Evolutionary conservation across 2,329 filamentous ascomycete species (phyloP).

Genomic region (Aureobasidium uvarum): DNA sequence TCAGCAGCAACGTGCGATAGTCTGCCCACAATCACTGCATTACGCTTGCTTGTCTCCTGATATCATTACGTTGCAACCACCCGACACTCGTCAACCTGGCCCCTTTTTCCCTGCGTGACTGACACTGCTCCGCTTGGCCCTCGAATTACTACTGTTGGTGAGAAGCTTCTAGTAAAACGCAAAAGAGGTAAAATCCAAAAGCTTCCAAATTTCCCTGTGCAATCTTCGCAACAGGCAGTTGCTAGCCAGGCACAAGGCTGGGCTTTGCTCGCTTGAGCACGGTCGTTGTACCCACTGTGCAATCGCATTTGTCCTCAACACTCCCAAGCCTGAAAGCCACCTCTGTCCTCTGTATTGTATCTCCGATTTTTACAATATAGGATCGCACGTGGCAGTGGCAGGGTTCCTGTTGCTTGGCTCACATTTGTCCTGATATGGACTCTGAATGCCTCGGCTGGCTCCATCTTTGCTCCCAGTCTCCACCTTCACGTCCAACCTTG

Average conservation of each 20-base stretch:
- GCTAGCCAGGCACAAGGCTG: constrained; percentile 22
- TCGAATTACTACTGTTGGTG: constrained; percentile 15
- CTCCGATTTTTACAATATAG: constrained; percentile 5
- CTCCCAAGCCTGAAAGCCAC: constrained; percentile 12
- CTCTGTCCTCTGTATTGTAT: constrained; percentile 1
- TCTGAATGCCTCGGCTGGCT: constrained; percentile 5
- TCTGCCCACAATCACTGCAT: constrained; percentile 7
- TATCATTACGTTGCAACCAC: constrained; percentile 1
- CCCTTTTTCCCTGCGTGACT: neutral
- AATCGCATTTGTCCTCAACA: constrained; percentile 7
- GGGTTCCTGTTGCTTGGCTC: neutral
- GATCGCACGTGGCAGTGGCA: constrained; percentile 18
- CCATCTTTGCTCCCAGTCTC: neutral
- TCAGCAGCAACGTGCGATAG: constrained; percentile 21
- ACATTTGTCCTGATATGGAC: neutral
- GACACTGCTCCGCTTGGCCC: neutral
- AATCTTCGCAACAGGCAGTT: neutral
- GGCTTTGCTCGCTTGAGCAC: constrained; percentile 17
- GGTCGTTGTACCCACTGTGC: constrained; percentile 16
- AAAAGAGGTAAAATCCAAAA: constrained; percentile 21
- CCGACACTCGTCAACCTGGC: neutral
- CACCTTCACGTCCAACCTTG: neutral
- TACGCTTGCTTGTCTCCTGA: neutral
- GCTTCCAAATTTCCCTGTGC: constrained; percentile 20
- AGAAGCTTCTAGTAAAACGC: constrained; percentile 19